Conservation (phyloP, 306 rosid genomes). For the Myrica gale region DNA sequence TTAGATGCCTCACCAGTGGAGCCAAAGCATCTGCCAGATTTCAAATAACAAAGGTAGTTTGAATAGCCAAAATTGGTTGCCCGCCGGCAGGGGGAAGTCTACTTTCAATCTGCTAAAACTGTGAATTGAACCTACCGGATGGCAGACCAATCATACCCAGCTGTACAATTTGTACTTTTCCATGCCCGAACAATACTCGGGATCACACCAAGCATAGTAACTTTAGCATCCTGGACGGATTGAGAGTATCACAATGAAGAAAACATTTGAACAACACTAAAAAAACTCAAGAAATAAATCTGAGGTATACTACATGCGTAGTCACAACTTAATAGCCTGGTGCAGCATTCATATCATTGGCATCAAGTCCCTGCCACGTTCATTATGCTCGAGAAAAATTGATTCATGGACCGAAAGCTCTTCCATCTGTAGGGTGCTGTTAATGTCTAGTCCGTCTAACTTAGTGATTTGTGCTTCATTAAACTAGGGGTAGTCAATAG, state of each 20-base stretch:
- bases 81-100: not conserved
- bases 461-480: not conserved
- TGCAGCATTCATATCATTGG: not conserved
- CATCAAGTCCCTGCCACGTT: not conserved
- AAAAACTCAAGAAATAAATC: too few species aligned
- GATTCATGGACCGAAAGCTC: not conserved
- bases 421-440: not conserved
- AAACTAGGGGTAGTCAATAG: not conserved
- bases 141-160: constrained; percentile 82
- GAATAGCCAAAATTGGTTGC: not conserved
- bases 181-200: constrained; percentile 91
- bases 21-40: constrained; percentile 68
- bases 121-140: constrained; percentile 62
- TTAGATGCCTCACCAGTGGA: constrained; percentile 96
- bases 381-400: not conserved
- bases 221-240: constrained; percentile 60
- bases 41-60: constrained; percentile 9
- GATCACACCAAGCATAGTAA: constrained; percentile 94
- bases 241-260: not conserved
- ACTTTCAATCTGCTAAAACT: constrained; percentile 24
- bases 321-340: not conserved
- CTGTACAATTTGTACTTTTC: constrained; percentile 66
- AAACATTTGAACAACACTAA: not conserved
- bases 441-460: not conserved
- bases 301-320: too few species aligned